Percentiles rank a stretch among this genome's conserved stretches.
phyloP scores from a whole-genome alignment of 2,329 filamentous ascomycete genomes.

The Lachnellula subtilissima region DNA sequence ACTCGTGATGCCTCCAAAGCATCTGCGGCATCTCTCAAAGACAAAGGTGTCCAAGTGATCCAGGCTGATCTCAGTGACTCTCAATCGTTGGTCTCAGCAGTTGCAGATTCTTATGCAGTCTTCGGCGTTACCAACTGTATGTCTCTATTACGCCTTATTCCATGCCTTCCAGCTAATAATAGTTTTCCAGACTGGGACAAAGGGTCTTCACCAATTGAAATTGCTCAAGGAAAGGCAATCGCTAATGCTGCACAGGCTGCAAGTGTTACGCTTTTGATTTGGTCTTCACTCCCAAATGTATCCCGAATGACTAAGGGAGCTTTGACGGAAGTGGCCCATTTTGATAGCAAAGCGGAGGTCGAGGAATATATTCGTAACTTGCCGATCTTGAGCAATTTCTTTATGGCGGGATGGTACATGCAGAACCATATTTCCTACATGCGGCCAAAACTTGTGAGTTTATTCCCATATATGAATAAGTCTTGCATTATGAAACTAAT shows the following conservation, averaged over 20 bases:
- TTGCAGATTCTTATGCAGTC: constrained; percentile 42
- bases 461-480: neutral
- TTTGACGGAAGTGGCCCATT: constrained; percentile 34
- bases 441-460: neutral
- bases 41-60: constrained; percentile 35
- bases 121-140: constrained; percentile 43
- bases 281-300: constrained; percentile 38
- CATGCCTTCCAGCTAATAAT: no score
- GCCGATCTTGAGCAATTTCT: constrained; percentile 41
- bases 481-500: neutral
- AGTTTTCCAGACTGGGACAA: neutral
- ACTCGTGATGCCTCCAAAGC: constrained; percentile 30
- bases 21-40: constrained; percentile 30
- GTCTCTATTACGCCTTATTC: constrained; percentile 25
- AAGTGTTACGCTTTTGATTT: constrained; percentile 39
- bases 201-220: constrained; percentile 3
- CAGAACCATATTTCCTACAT: constrained; percentile 37
- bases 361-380: constrained; percentile 35
- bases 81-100: constrained; percentile 39
- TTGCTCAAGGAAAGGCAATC: constrained; percentile 37
- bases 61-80: constrained; percentile 41
- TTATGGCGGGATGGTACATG: constrained; percentile 44
- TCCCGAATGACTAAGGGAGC: constrained; percentile 33
- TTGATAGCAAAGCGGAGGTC: constrained; percentile 30
- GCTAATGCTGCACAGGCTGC: constrained; percentile 37